These are phyloP conservation scores for Gossypium schwendimanii DNA, from an alignment of 441 rosid species.

Conservation along the genomic window DNA sequence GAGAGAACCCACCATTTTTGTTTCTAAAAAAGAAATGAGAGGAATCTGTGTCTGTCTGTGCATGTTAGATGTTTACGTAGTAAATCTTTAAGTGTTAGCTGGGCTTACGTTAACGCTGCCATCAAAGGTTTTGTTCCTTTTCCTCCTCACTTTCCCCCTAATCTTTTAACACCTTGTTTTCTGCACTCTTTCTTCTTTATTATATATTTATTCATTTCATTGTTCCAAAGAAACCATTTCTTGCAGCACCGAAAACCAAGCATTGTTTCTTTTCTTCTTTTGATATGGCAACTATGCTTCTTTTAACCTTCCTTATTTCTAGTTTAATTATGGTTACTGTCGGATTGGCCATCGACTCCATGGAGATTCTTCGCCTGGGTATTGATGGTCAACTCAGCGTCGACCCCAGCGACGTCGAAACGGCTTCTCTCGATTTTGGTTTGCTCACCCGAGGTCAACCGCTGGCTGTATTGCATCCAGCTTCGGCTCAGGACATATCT, in stretches of 20 bases:
- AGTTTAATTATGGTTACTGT: constrained; percentile 44
- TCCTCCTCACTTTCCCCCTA: not conserved
- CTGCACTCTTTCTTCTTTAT: not conserved
- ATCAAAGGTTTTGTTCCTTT: not conserved
- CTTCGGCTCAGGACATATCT: constrained; percentile 60
- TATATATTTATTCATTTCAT: not conserved
- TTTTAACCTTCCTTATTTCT: constrained; percentile 44
- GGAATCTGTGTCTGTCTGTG: not conserved
- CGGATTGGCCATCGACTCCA: constrained; percentile 46
- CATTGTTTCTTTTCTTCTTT: not conserved
- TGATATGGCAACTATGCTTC: constrained; percentile 41
- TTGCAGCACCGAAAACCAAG: not conserved
- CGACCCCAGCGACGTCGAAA: constrained; percentile 46
- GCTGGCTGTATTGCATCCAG: constrained; percentile 63
- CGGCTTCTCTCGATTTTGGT: constrained; percentile 62
- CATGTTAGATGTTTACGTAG: not conserved
- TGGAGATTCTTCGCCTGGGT: constrained; percentile 44
- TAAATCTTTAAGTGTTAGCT: not conserved
- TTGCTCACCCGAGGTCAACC: constrained; percentile 36
- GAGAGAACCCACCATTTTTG: too few relatives aligned
- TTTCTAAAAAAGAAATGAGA: not conserved
- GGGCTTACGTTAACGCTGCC: not conserved
- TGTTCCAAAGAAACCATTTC: not conserved
- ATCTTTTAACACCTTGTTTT: not conserved
- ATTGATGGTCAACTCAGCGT: constrained; percentile 51